A percentile compares a stretch with the other conserved stretches of the same genome.
These are phyloP conservation scores for Ogataea ganodermae DNA, from an alignment of 805 yeast species.

Conservation along the genomic window DNA sequence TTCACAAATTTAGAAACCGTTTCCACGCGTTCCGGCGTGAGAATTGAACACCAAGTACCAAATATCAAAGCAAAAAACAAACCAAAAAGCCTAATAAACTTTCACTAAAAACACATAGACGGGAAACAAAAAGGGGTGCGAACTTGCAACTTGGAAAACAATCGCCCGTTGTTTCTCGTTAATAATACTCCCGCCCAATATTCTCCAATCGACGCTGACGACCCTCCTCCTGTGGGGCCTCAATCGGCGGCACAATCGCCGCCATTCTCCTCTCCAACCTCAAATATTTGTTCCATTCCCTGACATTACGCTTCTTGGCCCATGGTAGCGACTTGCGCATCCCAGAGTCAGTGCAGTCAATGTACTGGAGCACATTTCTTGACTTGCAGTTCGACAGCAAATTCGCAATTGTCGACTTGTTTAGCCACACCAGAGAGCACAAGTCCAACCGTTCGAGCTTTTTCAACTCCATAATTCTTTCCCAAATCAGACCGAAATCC, in stretches of 20 bases:
- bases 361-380: slow-evolving; percentile 16
- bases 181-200: slow-evolving; percentile 22
- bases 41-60: neutral
- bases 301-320: slow-evolving; percentile 35
- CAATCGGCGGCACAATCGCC: neutral
- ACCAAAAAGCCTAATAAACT: neutral
- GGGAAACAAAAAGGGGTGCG: neutral
- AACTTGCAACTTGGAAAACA: neutral
- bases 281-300: slow-evolving; percentile 31
- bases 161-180: neutral
- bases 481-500: slow-evolving; percentile 50
- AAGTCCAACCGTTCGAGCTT: slow-evolving; percentile 29
- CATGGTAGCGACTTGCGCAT: slow-evolving; percentile 50
- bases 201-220: slow-evolving; percentile 11
- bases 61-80: neutral
- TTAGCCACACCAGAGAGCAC: slow-evolving; percentile 37
- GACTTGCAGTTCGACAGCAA: slow-evolving; percentile 22
- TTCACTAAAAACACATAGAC: no score
- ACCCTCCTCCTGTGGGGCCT: neutral
- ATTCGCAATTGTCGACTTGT: slow-evolving; percentile 29
- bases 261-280: slow-evolving; percentile 6
- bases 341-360: slow-evolving; percentile 51
- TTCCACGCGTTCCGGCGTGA: neutral
- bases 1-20: neutral
- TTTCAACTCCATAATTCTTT: slow-evolving; percentile 17